Evolutionary conservation across 208 protist genomes (phyloP), one percentile per base, ranked within the genome.

Genomic region (Wallacemonas sp.): DNA sequence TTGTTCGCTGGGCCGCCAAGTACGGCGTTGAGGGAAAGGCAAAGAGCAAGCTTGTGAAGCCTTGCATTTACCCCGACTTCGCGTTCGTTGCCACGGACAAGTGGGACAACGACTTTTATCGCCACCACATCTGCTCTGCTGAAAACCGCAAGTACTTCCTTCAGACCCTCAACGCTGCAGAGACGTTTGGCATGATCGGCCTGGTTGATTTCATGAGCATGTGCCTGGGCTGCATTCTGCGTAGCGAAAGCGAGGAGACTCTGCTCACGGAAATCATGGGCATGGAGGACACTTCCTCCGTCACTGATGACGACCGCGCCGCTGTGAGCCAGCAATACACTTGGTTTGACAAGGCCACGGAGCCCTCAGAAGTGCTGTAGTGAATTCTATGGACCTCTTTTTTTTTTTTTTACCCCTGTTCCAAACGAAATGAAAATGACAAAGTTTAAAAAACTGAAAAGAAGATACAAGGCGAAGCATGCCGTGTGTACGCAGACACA

Each of bases 11-110:
- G 88, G 62, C 76, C 14, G 62, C 46, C 26, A 67, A 90, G 14
- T 90, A 89, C 65, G 83, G 80, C 4, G 73, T 84, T 26, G 61
- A 79, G 3, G 85, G 83, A 39, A 46, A 74, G 21, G 68, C 81
- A 14, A 72, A 73, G 55, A 92, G 80, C 54, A 51, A 66, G 33
- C 62, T 91, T 24, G 56, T 63, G 8, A 70, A 71, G 5, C 88
- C 88, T 26, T 90, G 83, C 70, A 74, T 86, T 61, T 92, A 92
- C 70, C 72, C 75, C 42, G 87, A 90, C 45, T 80, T 92, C 51
- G 70, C 65, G 6, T 80, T 81, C 42, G 78, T 89, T 21, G 62
- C 80, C 27, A 92, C 75, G 27, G 68, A 78, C 39, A 65, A 80
- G 58, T 95, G 85, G 85, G 88, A 95, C 45, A 77, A 65, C 26